These are phyloP conservation scores for Endoconidiophora polonica DNA, from an alignment of 2,329 filamentous ascomycete genomes.

Conservation along the genomic window DNA sequence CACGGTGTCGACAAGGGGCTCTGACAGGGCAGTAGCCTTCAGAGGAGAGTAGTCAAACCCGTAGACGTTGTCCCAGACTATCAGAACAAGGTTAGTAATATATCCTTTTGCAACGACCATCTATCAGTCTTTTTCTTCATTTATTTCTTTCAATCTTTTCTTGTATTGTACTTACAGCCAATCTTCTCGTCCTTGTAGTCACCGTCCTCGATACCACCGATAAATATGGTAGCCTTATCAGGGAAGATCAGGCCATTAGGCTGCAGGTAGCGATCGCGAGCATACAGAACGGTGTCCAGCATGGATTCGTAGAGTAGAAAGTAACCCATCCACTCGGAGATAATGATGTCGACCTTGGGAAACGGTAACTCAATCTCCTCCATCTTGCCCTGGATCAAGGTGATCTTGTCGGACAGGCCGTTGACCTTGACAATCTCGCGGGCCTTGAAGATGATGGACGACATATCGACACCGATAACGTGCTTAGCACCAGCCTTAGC, in stretches of 20 bases:
- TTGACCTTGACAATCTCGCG: slow-evolving; percentile 86
- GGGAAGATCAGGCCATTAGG: slow-evolving; percentile 91
- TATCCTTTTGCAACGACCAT: not conserved
- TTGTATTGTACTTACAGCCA: slow-evolving; percentile 55
- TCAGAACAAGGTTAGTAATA: slow-evolving; percentile 3
- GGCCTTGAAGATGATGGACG: slow-evolving; percentile 97
- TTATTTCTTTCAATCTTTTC: too few relatives aligned
- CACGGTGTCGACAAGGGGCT: slow-evolving; percentile 93
- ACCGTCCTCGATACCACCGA: slow-evolving; percentile 93
- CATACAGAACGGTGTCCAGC: slow-evolving; percentile 95
- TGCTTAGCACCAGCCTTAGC: slow-evolving; percentile 93
- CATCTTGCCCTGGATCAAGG: slow-evolving; percentile 97
- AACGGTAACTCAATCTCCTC: slow-evolving; percentile 90
- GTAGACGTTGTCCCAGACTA: slow-evolving; percentile 99
- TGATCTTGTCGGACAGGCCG: slow-evolving; percentile 90
- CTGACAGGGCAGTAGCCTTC: slow-evolving; percentile 81
- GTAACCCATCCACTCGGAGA: slow-evolving; percentile 99
- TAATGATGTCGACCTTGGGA: slow-evolving; percentile 96
- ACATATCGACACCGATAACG: slow-evolving; percentile 98
- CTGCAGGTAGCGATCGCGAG: slow-evolving; percentile 76
- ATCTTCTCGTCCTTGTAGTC: slow-evolving; percentile 99
- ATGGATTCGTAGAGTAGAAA: slow-evolving; percentile 98
- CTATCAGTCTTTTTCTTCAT: too few relatives aligned
- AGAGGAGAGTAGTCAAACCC: slow-evolving; percentile 93
- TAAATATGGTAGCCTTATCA: slow-evolving; percentile 94